Evolutionary conservation across 257 asterid genomes (phyloP).

Genomic region (Gentiana macrophylla): DNA sequence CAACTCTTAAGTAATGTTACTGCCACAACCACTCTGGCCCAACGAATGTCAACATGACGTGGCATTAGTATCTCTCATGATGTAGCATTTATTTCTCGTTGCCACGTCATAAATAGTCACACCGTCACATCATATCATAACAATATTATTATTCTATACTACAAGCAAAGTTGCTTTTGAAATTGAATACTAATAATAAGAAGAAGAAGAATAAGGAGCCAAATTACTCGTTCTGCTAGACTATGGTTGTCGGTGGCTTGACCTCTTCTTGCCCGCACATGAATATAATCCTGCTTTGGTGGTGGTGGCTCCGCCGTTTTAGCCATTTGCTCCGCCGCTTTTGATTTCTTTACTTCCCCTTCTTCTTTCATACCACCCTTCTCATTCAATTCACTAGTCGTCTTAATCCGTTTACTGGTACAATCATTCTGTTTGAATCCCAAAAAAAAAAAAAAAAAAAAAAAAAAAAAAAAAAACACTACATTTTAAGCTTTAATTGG

Average conservation of each 20-base stretch:
- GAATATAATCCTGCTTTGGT: constrained; percentile 35
- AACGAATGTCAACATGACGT: too few relatives aligned
- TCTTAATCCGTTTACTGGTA: constrained; percentile 22
- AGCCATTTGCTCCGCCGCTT: constrained; percentile 18
- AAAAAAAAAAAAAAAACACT: constrained; percentile 2
- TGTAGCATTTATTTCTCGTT: too few relatives aligned
- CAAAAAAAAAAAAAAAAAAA: constrained; percentile 1
- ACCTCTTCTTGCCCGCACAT: constrained; percentile 40
- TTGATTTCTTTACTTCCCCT: constrained; percentile 23
- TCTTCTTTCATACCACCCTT: constrained; percentile 14
- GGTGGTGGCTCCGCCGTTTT: constrained; percentile 24
- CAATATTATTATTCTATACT: too few relatives aligned
- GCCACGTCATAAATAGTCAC: too few relatives aligned
- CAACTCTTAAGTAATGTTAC: too few relatives aligned
- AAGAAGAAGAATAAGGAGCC: background rate
- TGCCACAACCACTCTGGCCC: too few relatives aligned
- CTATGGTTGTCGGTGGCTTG: constrained; percentile 44
- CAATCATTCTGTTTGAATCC: constrained; percentile 18
- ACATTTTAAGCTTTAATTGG: background rate
- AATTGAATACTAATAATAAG: too few relatives aligned
- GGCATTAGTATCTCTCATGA: too few relatives aligned
- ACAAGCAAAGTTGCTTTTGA: too few relatives aligned
- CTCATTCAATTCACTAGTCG: constrained; percentile 9
- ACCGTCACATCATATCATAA: too few relatives aligned
- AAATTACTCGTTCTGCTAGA: constrained; percentile 35